Evolutionary conservation across 495 filamentous ascomycete genomes (phyloP), one percentile per base, ranked within the genome.

Genomic region (Penicillium robsamsonii): DNA sequence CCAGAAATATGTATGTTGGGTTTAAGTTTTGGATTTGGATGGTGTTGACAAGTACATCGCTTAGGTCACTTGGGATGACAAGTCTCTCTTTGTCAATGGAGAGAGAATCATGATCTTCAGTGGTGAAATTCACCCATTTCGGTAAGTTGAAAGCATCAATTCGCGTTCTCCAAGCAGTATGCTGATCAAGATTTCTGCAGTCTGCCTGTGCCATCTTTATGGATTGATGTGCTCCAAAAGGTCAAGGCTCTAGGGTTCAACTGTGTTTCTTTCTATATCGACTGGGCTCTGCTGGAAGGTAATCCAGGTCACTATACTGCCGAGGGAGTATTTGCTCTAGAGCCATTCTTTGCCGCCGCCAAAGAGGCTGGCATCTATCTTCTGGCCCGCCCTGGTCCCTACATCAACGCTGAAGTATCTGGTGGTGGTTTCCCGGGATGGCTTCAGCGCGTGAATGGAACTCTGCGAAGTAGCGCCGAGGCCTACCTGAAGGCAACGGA

Each of bases 221-320:
- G 81, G 79, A 77, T 87, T 41, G 90, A 92, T 64, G 66, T 92
- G 30, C 84, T 94, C 62, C 84, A 91, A 61, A 94, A 94, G 69
- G 80, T 90, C 70, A 90, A 85, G 68, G 86, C 87, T 25, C 65
- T 90, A 0, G 89, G 89, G 2, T 90, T 89, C 70, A 91, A 87
- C 57, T 75, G 78, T n/a, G 84, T 90, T 15, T 88, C 84, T 0
- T 88, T 92, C 69, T 90, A 91, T 62, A 71, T 83, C 15, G 78
- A 91, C 59, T 93, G 89, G 89, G 87, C 86, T n/a, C 70, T 92
- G n/a, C 64, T 90, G 2, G 89, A 93, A 69, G 88, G 87, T 29
- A 82, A 87, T 54, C 85, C 77, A 2, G 89, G 87, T 1, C 72
- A 81, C 15, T 91, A 89, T 62, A 71, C 73, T 11, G 87, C 84